A percentile compares a stretch with the other conserved stretches of the same genome.
These are phyloP conservation scores for Thermochaetoides dissita DNA, from an alignment of 2,329 filamentous ascomycete genomes.

Conservation along the genomic window DNA sequence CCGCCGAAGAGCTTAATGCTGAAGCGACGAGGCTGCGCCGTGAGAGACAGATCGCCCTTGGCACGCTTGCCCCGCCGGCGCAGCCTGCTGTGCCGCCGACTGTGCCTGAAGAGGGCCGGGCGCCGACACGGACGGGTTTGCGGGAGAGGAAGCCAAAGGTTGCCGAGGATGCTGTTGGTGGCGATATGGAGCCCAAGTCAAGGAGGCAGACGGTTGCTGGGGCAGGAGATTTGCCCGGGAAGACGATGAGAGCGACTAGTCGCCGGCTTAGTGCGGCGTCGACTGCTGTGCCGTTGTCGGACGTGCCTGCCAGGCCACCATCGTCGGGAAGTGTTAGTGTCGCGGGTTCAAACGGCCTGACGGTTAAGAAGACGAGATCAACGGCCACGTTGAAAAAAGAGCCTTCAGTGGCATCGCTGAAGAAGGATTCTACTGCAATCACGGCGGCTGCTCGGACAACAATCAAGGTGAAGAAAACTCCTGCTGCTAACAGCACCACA, in stretches of 20 bases:
- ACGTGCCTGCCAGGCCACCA: no score
- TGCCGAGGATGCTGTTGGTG: conserved; percentile 36
- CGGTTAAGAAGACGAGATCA: conserved; percentile 44
- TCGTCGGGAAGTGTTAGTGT: conserved; percentile 19
- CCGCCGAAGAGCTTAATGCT: conserved; percentile 61
- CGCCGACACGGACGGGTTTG: conserved; percentile 55
- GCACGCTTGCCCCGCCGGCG: conserved; percentile 6
- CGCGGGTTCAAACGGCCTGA: conserved; percentile 24
- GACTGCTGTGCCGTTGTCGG: conserved; percentile 14
- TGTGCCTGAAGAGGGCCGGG: conserved; percentile 18
- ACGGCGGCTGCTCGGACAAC: conserved; percentile 16
- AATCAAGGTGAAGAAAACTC: conserved; percentile 25
- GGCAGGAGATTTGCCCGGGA: conserved; percentile 28
- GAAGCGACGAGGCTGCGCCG: conserved; percentile 48
- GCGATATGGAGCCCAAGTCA: conserved; percentile 24
- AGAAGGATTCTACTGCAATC: no score
- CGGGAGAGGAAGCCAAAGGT: conserved; percentile 53
- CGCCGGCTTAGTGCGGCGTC: conserved; percentile 39
- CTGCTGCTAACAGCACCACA: conserved; percentile 9
- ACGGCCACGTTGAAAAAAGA: conserved; percentile 28
- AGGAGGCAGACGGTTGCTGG: conserved; percentile 51
- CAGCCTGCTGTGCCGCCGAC: conserved; percentile 10
- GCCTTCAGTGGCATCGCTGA: no score
- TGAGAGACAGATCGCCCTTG: conserved; percentile 47
- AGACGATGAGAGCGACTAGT: conserved; percentile 21